A percentile compares a stretch with the other conserved stretches of the same genome.
These are phyloP conservation scores for Nothomitra cinnamomea DNA, from an alignment of 2,329 filamentous ascomycete genomes.

Conservation along the genomic window DNA sequence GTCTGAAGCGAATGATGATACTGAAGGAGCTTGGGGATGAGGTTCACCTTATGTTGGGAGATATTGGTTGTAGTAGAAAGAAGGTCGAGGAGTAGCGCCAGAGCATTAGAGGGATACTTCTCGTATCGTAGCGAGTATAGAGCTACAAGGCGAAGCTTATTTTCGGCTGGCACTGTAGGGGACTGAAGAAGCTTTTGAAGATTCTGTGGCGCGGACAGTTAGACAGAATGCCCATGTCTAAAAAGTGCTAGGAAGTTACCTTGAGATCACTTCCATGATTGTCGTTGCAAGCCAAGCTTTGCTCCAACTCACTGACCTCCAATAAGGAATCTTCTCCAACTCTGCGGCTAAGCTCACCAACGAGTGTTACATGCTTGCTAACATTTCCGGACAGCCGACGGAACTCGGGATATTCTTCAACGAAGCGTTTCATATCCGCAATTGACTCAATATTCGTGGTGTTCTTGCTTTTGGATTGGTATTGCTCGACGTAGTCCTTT, in stretches of 20 bases:
- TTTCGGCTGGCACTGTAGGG: slow-evolving; percentile 56
- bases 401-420: slow-evolving; percentile 97
- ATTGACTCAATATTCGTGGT: slow-evolving; percentile 95
- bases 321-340: slow-evolving; percentile 74
- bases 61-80: slow-evolving; percentile 72
- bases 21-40: slow-evolving; percentile 64
- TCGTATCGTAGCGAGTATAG: slow-evolving; percentile 91
- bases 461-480: slow-evolving; percentile 93
- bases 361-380: slow-evolving; percentile 92
- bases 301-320: slow-evolving; percentile 95
- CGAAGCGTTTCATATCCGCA: slow-evolving; percentile 96
- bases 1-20: slow-evolving; percentile 81
- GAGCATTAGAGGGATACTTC: slow-evolving; percentile 66
- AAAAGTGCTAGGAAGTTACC: slow-evolving; percentile 28
- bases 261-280: slow-evolving; percentile 87
- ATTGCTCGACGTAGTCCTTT: slow-evolving; percentile 97
- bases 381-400: slow-evolving; percentile 93
- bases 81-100: slow-evolving; percentile 74
- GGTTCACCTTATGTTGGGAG: slow-evolving; percentile 53
- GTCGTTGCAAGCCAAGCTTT: slow-evolving; percentile 92
- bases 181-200: slow-evolving; percentile 77
- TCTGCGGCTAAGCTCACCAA: slow-evolving; percentile 78
- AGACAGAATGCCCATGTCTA: not conserved
- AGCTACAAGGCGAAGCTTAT: slow-evolving; percentile 77
- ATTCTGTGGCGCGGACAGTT: slow-evolving; percentile 32